phyloP scores from a whole-genome alignment of 164 flowering plant species.

The Echeveria elegans region DNA sequence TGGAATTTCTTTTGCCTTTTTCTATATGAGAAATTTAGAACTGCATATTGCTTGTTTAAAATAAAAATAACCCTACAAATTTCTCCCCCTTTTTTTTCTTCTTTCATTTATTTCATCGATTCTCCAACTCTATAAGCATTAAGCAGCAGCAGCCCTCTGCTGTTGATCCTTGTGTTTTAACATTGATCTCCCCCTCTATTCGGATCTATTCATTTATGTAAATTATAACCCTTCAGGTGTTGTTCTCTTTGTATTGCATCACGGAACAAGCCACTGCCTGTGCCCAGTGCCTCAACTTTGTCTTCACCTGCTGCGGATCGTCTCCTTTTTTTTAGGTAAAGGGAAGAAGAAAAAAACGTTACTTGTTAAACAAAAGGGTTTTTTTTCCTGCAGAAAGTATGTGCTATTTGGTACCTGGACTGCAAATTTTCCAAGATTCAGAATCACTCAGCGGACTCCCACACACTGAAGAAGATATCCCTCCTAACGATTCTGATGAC shows the following conservation, averaged over 20 bases:
- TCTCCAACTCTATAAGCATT: neutral
- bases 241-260: conserved; percentile 1
- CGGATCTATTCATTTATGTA: neutral
- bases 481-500: conserved; percentile 18
- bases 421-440: conserved; percentile 60
- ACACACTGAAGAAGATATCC: conserved; percentile 26
- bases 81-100: no score
- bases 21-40: neutral
- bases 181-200: neutral
- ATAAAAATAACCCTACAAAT: neutral
- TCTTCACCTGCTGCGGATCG: neutral
- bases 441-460: conserved; percentile 50
- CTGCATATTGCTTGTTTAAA: neutral
- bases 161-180: neutral
- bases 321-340: no score
- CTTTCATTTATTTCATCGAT: neutral
- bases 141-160: neutral
- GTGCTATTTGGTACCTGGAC: conserved; percentile 13
- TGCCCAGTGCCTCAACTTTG: conserved; percentile 8
- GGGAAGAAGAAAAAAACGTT: no score
- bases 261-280: conserved; percentile 6
- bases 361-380: no score
- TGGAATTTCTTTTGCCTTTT: neutral
- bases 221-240: neutral
- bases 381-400: no score